Evolutionary conservation across 177 flowering plant species (phyloP).

Genomic region (Vitis hybrid): DNA sequence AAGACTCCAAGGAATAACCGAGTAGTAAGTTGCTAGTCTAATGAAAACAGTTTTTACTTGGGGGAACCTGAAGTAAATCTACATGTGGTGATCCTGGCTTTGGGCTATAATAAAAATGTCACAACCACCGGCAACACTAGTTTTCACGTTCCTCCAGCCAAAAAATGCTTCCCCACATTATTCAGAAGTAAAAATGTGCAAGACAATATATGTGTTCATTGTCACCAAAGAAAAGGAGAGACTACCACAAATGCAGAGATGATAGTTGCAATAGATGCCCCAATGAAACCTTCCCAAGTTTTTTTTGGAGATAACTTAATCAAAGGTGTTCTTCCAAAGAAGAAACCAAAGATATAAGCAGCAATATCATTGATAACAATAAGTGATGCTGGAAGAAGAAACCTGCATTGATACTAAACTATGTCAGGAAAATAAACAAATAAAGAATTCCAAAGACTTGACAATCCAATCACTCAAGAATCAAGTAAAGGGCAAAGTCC

Average conservation of each 20-base stretch:
- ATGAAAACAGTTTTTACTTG: too few relatives aligned
- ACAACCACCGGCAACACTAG: too few relatives aligned
- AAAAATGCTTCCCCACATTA: too few relatives aligned
- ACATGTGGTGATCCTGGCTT: too few relatives aligned
- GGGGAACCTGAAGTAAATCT: too few relatives aligned
- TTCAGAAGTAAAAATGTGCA: too few relatives aligned
- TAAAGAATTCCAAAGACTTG: not conserved
- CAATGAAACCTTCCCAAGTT: conserved; percentile 99
- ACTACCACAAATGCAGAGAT: conserved; percentile 87
- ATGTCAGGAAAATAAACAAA: not conserved
- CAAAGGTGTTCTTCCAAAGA: conserved; percentile 92
- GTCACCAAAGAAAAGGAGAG: not conserved
- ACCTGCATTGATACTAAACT: conserved; percentile 54
- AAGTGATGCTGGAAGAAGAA: conserved; percentile 95
- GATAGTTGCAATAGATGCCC: conserved; percentile 86
- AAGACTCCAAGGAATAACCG: too few relatives aligned
- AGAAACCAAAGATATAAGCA: conserved; percentile 91
- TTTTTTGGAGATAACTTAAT: conserved; percentile 96
- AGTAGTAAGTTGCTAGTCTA: too few relatives aligned
- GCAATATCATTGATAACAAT: conserved; percentile 90
- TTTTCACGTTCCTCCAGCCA: too few relatives aligned
- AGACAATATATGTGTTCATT: not conserved
- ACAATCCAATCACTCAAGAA: not conserved
- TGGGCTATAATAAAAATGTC: too few relatives aligned
- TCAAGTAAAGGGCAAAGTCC: not conserved